A percentile compares a stretch with the other conserved stretches of the same genome.
phyloP scores from a whole-genome alignment of 2,329 filamentous ascomycete genomes.

The Colletotrichum sp. region DNA sequence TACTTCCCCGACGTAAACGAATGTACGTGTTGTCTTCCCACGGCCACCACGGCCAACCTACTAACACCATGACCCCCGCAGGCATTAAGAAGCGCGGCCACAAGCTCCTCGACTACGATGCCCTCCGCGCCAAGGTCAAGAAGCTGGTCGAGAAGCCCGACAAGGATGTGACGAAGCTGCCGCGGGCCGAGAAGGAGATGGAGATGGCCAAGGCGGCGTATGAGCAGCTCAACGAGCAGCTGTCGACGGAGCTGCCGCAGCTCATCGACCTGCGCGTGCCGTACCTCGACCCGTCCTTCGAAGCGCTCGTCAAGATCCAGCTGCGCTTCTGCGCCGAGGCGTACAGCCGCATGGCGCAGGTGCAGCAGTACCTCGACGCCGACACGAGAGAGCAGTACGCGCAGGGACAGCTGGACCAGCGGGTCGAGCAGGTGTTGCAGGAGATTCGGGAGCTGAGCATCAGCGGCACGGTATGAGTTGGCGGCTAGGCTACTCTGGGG shows the following conservation, averaged over 20 bases:
- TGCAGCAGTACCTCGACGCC: conserved; percentile 96
- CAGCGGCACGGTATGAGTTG: conserved; percentile 65
- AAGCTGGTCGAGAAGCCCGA: conserved; percentile 97
- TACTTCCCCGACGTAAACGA: conserved; percentile 99
- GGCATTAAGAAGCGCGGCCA: conserved; percentile 98
- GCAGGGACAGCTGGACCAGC: conserved; percentile 85
- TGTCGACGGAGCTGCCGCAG: conserved; percentile 90
- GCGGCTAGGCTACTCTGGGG: background rate
- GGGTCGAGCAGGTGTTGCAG: conserved; percentile 94
- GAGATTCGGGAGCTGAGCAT: conserved; percentile 98
- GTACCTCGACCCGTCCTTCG: conserved; percentile 95
- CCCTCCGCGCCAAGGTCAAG: conserved; percentile 94
- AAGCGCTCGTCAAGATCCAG: conserved; percentile 98
- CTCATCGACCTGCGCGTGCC: conserved; percentile 96
- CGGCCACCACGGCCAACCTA: background rate
- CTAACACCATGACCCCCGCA: conserved; percentile 30
- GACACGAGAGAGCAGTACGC: conserved; percentile 97
- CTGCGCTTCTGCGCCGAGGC: conserved; percentile 97
- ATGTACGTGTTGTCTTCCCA: conserved; percentile 58
- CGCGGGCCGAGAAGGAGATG: conserved; percentile 93
- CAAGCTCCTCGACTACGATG: conserved; percentile 98
- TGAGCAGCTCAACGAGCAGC: conserved; percentile 95
- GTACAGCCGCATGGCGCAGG: conserved; percentile 97
- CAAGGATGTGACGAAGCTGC: conserved; percentile 96
- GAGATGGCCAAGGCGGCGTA: conserved; percentile 93